Conservation (phyloP, 2,329 filamentous ascomycete genomes). For the Camptophora hylomeconis region DNA sequence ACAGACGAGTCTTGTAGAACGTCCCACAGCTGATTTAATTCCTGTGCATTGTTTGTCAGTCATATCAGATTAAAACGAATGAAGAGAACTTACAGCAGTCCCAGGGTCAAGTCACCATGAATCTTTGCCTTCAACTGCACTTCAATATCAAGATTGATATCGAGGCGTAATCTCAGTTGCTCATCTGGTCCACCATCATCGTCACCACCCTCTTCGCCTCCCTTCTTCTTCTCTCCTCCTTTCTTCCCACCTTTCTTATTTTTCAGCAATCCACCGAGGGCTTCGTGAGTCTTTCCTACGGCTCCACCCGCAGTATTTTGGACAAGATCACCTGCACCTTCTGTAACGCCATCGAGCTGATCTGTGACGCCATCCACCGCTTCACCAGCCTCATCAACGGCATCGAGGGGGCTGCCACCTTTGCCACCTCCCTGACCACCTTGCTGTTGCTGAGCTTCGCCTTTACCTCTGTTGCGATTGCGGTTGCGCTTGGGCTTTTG, state of each 20-base stretch:
- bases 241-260: conserved; percentile 11
- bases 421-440: conserved; percentile 21
- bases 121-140: conserved; percentile 53
- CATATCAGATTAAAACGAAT: conserved; percentile 8
- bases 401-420: conserved; percentile 36
- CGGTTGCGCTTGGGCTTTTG: conserved; percentile 43
- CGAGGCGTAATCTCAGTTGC: conserved; percentile 42
- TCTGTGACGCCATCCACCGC: conserved; percentile 33
- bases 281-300: conserved; percentile 30
- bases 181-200: conserved; percentile 12
- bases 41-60: conserved; percentile 14
- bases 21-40: too few species aligned
- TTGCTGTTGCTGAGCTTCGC: conserved; percentile 26
- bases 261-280: conserved; percentile 23
- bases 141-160: conserved; percentile 50
- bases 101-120: conserved; percentile 49
- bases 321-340: conserved; percentile 39
- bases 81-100: conserved; percentile 27
- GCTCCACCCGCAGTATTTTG: conserved; percentile 37
- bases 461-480: conserved; percentile 29
- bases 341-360: too few species aligned
- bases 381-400: conserved; percentile 45
- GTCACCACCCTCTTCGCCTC: conserved; percentile 24
- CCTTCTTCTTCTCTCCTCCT: conserved; percentile 44
- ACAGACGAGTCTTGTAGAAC: too few species aligned